phyloP scores from a whole-genome alignment of 2,329 filamentous ascomycete genomes.

The Fusarium sarcochroum region DNA sequence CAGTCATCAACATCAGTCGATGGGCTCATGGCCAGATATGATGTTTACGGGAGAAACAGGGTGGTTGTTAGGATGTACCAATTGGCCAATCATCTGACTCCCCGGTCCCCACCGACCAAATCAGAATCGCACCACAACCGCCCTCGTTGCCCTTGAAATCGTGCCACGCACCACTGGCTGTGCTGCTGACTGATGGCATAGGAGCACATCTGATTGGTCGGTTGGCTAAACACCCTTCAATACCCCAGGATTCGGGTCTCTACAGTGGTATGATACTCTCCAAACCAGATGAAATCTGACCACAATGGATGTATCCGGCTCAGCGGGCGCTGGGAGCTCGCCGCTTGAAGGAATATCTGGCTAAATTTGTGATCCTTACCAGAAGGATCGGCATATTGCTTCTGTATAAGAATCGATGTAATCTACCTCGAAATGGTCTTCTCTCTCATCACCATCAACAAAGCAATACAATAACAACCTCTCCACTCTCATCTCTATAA shows the following conservation, averaged over 20 bases:
- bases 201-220: slow-evolving; percentile 31
- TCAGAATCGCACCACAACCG: slow-evolving; percentile 47
- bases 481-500: slow-evolving; percentile 38
- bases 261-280: slow-evolving; percentile 46
- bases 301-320: slow-evolving; percentile 46
- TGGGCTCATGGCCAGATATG: slow-evolving; percentile 35
- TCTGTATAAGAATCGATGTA: slow-evolving; percentile 46
- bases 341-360: slow-evolving; percentile 41
- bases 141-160: slow-evolving; percentile 40
- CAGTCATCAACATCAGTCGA: slow-evolving; percentile 40
- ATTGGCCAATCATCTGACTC: slow-evolving; percentile 43
- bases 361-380: slow-evolving; percentile 29
- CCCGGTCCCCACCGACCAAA: slow-evolving; percentile 47
- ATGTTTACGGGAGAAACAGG: slow-evolving; percentile 48
- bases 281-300: slow-evolving; percentile 48
- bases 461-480: slow-evolving; percentile 38
- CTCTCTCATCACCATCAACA: slow-evolving; percentile 43
- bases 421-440: slow-evolving; percentile 36
- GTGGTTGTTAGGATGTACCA: slow-evolving; percentile 19
- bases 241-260: slow-evolving; percentile 35
- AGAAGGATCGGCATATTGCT: slow-evolving; percentile 30
- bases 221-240: slow-evolving; percentile 10
- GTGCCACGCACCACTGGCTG: slow-evolving; percentile 42
- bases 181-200: slow-evolving; percentile 42
- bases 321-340: slow-evolving; percentile 43